Evolutionary conservation across 257 asterid genomes (phyloP), one percentile per base, ranked within the genome.

Genomic region (Ilex aquifolium): DNA sequence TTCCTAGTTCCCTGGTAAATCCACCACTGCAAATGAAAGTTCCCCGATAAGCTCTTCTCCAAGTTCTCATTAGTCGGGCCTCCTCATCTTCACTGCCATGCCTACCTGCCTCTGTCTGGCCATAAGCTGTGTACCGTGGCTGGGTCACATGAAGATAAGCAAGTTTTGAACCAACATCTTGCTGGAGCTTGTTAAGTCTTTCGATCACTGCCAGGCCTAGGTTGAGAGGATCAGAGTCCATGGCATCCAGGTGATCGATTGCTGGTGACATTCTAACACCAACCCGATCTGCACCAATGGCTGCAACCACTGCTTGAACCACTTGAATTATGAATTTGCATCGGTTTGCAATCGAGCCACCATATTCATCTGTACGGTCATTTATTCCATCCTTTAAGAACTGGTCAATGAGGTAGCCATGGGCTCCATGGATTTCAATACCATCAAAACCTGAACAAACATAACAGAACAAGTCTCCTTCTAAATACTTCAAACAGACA

Each of bases 241-340:
- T 78, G 11, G 97, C 99, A 5, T 92, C 99, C 16, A 89, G 87
- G 65, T 89, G 96, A 53, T 92, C 97, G 21, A 92, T 92, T 56
- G 97, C 99, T 1, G 99, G 99, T 10, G 99, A 92, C 21, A 89
- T 79, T 67, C 99, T 75, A 59, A 92, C 84, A 3, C 90, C 95
- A 1, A 92, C 88, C 14, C 85, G 80, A 21, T 79, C 89, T 13
- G 91, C 77, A 0, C 96, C 96, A 13, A 92, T 66, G 21, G 97
- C 96, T n/a, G 85, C 48, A 31, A 65, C 86, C 2, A 85, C 88
- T 2, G 95, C 77, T 60, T 77, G 54, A 42, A 89, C 91, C 13
- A 92, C 80, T 59, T 85, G 83, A 16, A 76, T 65, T 4, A 90
- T 61, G 77, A 92, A 85, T 65, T 59, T 86, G 83, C 95, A 85